These are phyloP conservation scores for Solanum chilense DNA, from an alignment of 257 asterid genomes.

Conservation along the genomic window DNA sequence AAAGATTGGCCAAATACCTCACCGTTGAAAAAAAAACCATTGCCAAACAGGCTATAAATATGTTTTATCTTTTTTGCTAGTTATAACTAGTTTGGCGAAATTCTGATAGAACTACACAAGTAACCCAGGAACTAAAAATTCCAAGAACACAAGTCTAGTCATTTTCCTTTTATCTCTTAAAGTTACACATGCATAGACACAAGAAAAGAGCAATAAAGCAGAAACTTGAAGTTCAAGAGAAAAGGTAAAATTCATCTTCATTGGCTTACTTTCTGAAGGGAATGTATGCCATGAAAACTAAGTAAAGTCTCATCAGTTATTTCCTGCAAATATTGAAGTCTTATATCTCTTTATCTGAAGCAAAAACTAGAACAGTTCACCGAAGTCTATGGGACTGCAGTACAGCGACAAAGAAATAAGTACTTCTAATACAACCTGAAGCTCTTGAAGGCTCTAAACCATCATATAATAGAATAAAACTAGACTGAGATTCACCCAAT, in stretches of 20 bases:
- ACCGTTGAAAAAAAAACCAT: background rate
- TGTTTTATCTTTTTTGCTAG: background rate
- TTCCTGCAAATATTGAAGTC: background rate
- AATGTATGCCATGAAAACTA: background rate
- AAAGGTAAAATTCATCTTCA: background rate
- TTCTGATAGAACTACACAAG: background rate
- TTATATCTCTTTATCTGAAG: background rate
- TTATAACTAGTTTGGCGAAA: background rate
- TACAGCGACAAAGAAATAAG: background rate
- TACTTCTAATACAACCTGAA: background rate
- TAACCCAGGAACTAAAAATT: background rate
- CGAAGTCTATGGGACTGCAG: background rate
- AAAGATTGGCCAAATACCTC: background rate
- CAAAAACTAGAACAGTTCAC: background rate
- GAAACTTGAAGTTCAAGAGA: background rate
- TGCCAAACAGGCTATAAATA: background rate
- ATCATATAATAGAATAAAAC: background rate
- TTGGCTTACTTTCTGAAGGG: background rate
- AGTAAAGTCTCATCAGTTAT: background rate
- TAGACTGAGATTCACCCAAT: background rate
- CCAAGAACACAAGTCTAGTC: background rate
- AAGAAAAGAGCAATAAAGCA: background rate
- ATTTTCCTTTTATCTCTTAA: background rate
- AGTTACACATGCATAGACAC: background rate
- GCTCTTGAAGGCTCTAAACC: background rate